Base-by-base conservation (phyloP, 108 stramenopile genomes). In the Thalassiosira profunda region DNA sequence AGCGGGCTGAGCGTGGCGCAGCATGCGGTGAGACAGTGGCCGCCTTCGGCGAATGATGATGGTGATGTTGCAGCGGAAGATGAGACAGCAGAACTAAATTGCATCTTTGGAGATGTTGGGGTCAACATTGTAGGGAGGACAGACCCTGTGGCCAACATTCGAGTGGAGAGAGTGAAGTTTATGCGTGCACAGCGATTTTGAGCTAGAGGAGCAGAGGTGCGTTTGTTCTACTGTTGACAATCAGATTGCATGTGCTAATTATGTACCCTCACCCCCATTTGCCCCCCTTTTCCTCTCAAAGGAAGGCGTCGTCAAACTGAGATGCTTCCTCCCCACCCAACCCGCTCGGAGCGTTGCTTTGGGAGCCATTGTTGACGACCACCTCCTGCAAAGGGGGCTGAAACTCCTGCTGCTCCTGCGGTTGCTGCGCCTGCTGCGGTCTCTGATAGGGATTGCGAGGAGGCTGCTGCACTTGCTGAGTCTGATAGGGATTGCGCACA, bases 1-100 rank as follows among this genome's bases (percentile, higher is more conserved):
- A 86, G 86, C 56, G 98, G 98, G 0, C 74, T 99, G 20, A 87
- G 94, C 26, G 81, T 97, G 3, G 80, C 96, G 5, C 98, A 99
- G 80, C 93, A 94, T 58, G 79, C 53, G 26, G 24, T 70, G 52
- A 14, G 7, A 8, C 26, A 41, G 20, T 73, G 72, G 66, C 60
- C 67, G 41, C 24, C 56, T 14, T 36, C 37, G 14, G 45, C 30
- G 20, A 5, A 25, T n/a, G 48, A n/a, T 8, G 38, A 24, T n/a
- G 37, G 26, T n/a, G 38, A 15, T 58, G 35, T 12, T 46, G 36
- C 21, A 10, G 20, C 41, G 24, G 26, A 54, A 9, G 58, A 53
- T 0, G 24, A 49, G 41, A 29, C 23, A 18, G 43, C 31, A 21
- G 23, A 24, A 14, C 40, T 49, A 31, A 69, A 76, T 31, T n/a